Conservation (phyloP, 2,329 filamentous ascomycete species). For the Aspergillus piperis region DNA sequence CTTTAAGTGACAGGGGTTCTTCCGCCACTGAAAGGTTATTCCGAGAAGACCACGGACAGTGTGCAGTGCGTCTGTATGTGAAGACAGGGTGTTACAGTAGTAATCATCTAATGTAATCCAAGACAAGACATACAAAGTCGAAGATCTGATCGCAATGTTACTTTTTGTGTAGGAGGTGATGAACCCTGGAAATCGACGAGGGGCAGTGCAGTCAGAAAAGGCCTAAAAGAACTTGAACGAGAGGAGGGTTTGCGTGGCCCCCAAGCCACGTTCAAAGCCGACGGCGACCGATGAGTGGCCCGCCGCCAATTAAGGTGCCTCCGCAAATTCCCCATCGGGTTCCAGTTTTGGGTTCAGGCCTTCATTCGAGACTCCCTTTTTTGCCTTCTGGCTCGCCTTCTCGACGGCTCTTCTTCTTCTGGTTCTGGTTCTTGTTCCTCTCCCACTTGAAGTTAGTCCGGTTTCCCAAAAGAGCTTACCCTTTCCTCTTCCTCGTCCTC, state of each 20-base stretch:
- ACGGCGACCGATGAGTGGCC: conserved; percentile 5
- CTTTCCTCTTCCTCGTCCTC: not conserved
- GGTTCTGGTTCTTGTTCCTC: not conserved
- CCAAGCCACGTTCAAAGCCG: conserved; percentile 1
- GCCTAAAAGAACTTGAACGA: not conserved
- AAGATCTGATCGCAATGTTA: no score
- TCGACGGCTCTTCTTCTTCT: not conserved
- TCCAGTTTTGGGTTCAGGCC: not conserved
- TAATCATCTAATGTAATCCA: no score
- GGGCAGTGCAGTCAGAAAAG: no score
- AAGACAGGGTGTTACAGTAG: no score
- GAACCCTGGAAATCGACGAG: no score
- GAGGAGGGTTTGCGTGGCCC: conserved; percentile 7
- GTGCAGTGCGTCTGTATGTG: no score
- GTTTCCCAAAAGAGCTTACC: not conserved
- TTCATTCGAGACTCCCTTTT: not conserved
- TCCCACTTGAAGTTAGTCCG: not conserved
- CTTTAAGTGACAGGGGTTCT: no score
- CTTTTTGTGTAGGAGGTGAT: no score
- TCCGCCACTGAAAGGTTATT: no score
- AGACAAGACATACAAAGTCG: no score
- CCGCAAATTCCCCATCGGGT: not conserved
- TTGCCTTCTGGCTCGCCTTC: no score
- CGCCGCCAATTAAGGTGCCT: conserved; percentile 13
- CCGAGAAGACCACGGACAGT: no score